Conservation (phyloP, 495 filamentous ascomycete genomes). For the Articulospora tetracladia region DNA sequence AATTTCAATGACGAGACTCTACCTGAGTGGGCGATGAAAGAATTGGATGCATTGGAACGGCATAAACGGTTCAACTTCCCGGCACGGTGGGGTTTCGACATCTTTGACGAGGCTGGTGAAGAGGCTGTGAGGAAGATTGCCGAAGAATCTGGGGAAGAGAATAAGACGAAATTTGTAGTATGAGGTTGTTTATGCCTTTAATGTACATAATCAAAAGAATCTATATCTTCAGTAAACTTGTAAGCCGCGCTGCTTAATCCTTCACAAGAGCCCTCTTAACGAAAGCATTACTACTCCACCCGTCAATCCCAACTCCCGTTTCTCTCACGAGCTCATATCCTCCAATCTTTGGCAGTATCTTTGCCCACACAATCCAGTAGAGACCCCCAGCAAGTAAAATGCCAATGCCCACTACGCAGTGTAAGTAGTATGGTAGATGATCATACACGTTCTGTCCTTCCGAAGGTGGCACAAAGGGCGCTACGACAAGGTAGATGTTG, state of each 20-base stretch:
- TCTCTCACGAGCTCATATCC: slow-evolving; percentile 24
- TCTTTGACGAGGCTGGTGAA: slow-evolving; percentile 32
- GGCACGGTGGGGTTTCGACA: slow-evolving; percentile 35
- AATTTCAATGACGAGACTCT: slow-evolving; percentile 29
- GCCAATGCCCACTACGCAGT: slow-evolving; percentile 46
- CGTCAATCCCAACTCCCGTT: slow-evolving; percentile 32
- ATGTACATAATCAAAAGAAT: no score
- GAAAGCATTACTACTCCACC: slow-evolving; percentile 39
- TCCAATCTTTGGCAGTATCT: slow-evolving; percentile 38
- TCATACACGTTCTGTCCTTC: slow-evolving; percentile 44
- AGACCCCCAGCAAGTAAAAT: slow-evolving; percentile 42
- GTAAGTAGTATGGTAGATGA: slow-evolving; percentile 47
- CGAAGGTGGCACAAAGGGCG: slow-evolving; percentile 42
- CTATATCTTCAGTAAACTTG: no score
- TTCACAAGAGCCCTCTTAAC: background rate
- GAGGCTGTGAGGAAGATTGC: slow-evolving; percentile 24
- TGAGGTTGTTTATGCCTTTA: no score
- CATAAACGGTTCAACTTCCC: slow-evolving; percentile 36
- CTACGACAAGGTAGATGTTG: slow-evolving; percentile 46
- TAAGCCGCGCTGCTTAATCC: no score
- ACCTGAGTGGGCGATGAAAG: slow-evolving; percentile 17
- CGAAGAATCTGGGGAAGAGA: slow-evolving; percentile 6
- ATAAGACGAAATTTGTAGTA: slow-evolving; percentile 14
- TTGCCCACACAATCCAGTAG: slow-evolving; percentile 48
- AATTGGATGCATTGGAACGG: slow-evolving; percentile 21